Conservation (phyloP, 352 stramenopile genomes). For the Phytophthora multivora region DNA sequence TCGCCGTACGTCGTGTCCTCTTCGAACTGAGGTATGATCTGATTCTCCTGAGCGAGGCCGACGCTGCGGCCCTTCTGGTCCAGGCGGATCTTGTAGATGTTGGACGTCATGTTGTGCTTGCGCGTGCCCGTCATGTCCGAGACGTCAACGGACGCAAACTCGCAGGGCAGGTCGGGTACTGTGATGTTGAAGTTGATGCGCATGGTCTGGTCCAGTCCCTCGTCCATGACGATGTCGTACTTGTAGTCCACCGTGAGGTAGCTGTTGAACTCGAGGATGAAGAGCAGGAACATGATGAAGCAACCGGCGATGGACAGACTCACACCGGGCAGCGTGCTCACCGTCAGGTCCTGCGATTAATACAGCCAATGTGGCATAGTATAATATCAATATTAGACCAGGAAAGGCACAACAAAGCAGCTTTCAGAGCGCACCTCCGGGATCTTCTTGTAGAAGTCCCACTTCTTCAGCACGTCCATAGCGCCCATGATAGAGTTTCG, state of each 20-base stretch:
- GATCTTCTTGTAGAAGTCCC: slow-evolving; percentile 94
- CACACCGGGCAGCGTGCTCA: slow-evolving; percentile 85
- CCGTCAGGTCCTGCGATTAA: slow-evolving; percentile 73
- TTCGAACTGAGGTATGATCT: slow-evolving; percentile 74
- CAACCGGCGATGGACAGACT: slow-evolving; percentile 81
- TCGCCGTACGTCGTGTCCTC: slow-evolving; percentile 74
- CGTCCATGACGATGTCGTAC: slow-evolving; percentile 91
- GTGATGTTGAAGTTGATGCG: slow-evolving; percentile 99
- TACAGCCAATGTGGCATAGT: not conserved
- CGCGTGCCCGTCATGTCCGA: slow-evolving; percentile 97
- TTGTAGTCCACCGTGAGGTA: slow-evolving; percentile 88
- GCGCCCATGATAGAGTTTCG: slow-evolving; percentile 58
- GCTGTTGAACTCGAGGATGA: slow-evolving; percentile 90
- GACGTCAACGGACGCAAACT: slow-evolving; percentile 97
- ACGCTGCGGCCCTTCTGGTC: slow-evolving; percentile 86
- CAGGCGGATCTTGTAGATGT: slow-evolving; percentile 97
- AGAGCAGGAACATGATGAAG: slow-evolving; percentile 91
- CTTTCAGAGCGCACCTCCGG: slow-evolving; percentile 55
- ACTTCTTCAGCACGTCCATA: slow-evolving; percentile 91
- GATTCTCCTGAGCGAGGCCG: slow-evolving; percentile 89
- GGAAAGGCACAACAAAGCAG: not conserved
- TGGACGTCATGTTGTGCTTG: slow-evolving; percentile 98
- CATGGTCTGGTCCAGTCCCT: slow-evolving; percentile 83
- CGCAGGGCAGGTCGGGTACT: slow-evolving; percentile 96
- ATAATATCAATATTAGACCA: slow-evolving; percentile 4